Conservation (phyloP, 805 yeast species). For the Citeromyces matritensis region DNA sequence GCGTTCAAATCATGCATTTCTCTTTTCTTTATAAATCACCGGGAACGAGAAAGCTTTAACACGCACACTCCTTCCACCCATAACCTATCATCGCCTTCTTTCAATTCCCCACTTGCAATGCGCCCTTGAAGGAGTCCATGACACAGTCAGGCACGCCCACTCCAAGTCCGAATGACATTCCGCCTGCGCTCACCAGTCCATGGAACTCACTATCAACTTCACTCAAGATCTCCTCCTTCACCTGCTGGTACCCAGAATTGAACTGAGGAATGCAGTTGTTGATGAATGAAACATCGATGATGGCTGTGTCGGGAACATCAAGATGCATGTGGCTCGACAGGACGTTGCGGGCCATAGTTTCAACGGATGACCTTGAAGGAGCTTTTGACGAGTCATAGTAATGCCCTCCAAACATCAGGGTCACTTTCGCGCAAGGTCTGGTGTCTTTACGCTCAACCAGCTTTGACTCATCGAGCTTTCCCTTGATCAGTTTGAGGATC, state of each 20-base stretch:
- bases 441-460: slow-evolving; percentile 5
- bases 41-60: too few relatives aligned
- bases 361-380: slow-evolving; percentile 2
- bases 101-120: too few relatives aligned
- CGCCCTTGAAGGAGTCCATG: slow-evolving; percentile 34
- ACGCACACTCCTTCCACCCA: too few relatives aligned
- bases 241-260: slow-evolving; percentile 47
- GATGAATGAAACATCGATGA: slow-evolving; percentile 21
- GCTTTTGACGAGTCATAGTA: slow-evolving; percentile 6
- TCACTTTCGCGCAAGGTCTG: slow-evolving; percentile 47
- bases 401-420: slow-evolving; percentile 89
- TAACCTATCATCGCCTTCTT: too few relatives aligned
- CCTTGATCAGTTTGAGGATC: slow-evolving; percentile 5
- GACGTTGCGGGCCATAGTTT: slow-evolving; percentile 10
- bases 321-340: slow-evolving; percentile 22
- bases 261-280: slow-evolving; percentile 67
- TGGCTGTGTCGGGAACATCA: slow-evolving; percentile 10
- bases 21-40: too few relatives aligned
- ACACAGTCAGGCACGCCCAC: slow-evolving; percentile 88
- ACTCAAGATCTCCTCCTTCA: slow-evolving; percentile 18
- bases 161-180: slow-evolving; percentile 68
- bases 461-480: slow-evolving; percentile 2
- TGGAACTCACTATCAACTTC: slow-evolving; percentile 18
- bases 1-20: too few relatives aligned
- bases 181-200: slow-evolving; percentile 44